Base-by-base conservation (phyloP, 2,329 filamentous ascomycete genomes). In the Allantophomopsis cytisporea region DNA sequence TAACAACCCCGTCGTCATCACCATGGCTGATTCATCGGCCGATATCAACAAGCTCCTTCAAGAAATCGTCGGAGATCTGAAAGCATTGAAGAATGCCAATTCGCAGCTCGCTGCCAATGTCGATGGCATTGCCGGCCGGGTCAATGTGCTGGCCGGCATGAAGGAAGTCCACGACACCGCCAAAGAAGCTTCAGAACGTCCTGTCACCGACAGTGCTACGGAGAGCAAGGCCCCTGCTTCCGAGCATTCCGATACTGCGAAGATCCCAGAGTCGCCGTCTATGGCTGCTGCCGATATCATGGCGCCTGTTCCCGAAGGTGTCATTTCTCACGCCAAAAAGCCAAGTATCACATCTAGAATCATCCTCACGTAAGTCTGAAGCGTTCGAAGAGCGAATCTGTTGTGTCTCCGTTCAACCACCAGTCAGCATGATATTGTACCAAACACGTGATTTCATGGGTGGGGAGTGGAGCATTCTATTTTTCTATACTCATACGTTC, bases 81-180 rank as follows among this genome's bases (percentile, higher is more conserved):
- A 66, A 49, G 61, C 62, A n/a, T 56, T 80, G 43, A 66, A 74
- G 44, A 54, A 63, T 46, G 73, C 74, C 42, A 71, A 78, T 50
- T 57, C 61, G 34, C 60, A 68, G 31, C 64, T 80, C 35, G 62
- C 70, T 31, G 64, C 69, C 35, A 64, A 66, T 37, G 66, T 79
- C 33, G 73, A 78, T 55, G 64, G 65, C 34, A 75, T 79, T 56
- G 70, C 73, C 47, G 72, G 71, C 38, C 66, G 72, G 40, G 69
- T 80, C 43, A 77, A 79, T 52, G 68, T 72, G 36, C 60, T 77
- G 23, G 66, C 71, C 20, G 69, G 70, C 36, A 65, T 77, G 48
- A 75, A 74, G 55, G 64, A 71, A 47, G 59, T 73, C 23, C 61
- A 66, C 44, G 69, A 73, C 45, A 64, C 63, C 39, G 66, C 68